Percentiles rank a stretch among this genome's conserved stretches.
These are phyloP conservation scores for Forsythia suspensa DNA, from an alignment of 257 asterid genomes.

Conservation along the genomic window DNA sequence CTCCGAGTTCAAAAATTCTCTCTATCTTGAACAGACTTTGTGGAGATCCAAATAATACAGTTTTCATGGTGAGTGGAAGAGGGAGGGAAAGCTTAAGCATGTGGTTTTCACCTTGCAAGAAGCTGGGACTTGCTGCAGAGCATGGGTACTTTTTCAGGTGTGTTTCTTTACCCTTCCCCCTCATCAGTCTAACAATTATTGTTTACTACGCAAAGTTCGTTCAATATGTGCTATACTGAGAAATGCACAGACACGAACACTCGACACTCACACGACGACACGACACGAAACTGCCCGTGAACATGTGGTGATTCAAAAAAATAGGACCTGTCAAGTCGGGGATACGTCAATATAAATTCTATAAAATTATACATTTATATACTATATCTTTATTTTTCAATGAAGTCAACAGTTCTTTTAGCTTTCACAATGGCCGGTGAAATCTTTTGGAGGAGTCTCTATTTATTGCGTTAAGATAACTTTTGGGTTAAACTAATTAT, in stretches of 20 bases:
- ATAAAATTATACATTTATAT: no score
- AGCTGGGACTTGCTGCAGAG: conserved; percentile 83
- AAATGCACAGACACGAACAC: no score
- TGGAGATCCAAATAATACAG: conserved; percentile 54
- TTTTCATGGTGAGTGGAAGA: conserved; percentile 81
- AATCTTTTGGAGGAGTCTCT: neutral
- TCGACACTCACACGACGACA: neutral
- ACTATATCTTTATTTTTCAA: no score
- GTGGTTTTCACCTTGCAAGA: conserved; percentile 76
- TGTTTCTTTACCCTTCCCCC: conserved; percentile 12
- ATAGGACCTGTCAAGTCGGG: neutral
- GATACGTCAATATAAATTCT: no score
- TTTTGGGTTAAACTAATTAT: neutral
- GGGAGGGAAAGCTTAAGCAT: conserved; percentile 66
- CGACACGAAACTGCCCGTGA: neutral
- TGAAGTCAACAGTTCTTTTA: no score
- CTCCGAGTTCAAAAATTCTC: conserved; percentile 62
- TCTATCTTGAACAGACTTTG: conserved; percentile 66
- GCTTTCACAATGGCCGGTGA: no score
- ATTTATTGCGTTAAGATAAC: neutral
- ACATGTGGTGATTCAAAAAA: neutral
- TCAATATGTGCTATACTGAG: neutral
- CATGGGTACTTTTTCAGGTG: conserved; percentile 85
- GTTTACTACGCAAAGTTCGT: neutral
- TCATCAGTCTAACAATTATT: neutral